Conservation (phyloP, 495 filamentous ascomycete genomes). For the Penicillium pancosmium region DNA sequence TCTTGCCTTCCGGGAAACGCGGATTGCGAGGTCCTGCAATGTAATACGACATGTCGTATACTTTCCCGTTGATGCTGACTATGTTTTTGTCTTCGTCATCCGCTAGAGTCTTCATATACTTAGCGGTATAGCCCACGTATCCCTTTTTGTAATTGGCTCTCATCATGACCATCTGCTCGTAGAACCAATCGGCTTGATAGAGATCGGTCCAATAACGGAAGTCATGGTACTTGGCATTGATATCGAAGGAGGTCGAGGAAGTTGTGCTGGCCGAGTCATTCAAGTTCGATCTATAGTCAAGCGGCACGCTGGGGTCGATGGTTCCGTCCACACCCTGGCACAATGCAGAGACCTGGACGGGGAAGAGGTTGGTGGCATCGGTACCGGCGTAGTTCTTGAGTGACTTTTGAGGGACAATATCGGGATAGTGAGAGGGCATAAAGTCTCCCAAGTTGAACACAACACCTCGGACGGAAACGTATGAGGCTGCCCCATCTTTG, state of each 20-base stretch:
- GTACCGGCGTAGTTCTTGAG: slow-evolving; percentile 80
- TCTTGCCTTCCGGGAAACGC: slow-evolving; percentile 53
- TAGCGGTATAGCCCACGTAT: slow-evolving; percentile 78
- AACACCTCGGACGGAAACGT: slow-evolving; percentile 80
- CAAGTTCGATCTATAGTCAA: slow-evolving; percentile 72
- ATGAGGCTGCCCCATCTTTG: slow-evolving; percentile 64
- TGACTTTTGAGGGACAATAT: slow-evolving; percentile 64
- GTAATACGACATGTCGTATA: slow-evolving; percentile 94
- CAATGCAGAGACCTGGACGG: slow-evolving; percentile 89
- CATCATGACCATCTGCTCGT: slow-evolving; percentile 77
- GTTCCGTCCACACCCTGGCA: slow-evolving; percentile 74
- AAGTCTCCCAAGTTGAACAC: slow-evolving; percentile 83
- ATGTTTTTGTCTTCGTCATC: slow-evolving; percentile 61
- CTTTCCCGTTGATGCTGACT: slow-evolving; percentile 74
- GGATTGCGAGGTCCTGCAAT: slow-evolving; percentile 72
- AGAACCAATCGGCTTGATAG: slow-evolving; percentile 86
- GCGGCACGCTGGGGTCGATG: slow-evolving; percentile 70
- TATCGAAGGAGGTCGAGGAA: slow-evolving; percentile 66
- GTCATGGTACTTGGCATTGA: slow-evolving; percentile 84
- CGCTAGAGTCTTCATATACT: slow-evolving; percentile 75
- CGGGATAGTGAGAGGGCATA: slow-evolving; percentile 78
- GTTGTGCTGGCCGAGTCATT: slow-evolving; percentile 71
- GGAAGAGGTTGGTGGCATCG: slow-evolving; percentile 88
- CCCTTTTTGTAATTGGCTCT: slow-evolving; percentile 82
- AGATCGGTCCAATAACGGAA: slow-evolving; percentile 85